These are phyloP conservation scores for Cryptosporidium tyzzeri DNA, from an alignment of 169 alveolate genomes.

Conservation along the genomic window DNA sequence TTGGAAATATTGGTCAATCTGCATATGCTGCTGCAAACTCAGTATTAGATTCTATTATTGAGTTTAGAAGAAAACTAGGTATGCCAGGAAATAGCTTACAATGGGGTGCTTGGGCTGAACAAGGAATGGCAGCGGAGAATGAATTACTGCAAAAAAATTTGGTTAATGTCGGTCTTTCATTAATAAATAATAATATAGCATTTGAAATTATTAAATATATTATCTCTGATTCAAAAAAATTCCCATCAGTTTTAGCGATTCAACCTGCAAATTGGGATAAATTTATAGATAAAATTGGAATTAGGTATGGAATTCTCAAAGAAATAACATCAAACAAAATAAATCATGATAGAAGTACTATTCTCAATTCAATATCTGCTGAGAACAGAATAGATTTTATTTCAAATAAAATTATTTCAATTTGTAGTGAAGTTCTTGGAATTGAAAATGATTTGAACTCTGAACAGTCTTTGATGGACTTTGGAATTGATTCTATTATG, in stretches of 20 bases:
- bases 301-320: constrained; percentile 23
- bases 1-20: constrained; percentile 70
- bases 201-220: constrained; percentile 26
- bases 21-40: constrained; percentile 72
- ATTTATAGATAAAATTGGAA: constrained; percentile 11
- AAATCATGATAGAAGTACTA: neutral
- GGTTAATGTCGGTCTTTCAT: constrained; percentile 22
- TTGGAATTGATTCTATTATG: constrained; percentile 52
- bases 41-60: constrained; percentile 44
- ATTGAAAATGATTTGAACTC: neutral
- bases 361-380: constrained; percentile 22
- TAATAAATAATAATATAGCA: constrained; percentile 34
- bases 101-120: constrained; percentile 78
- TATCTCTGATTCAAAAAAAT: neutral
- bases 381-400: constrained; percentile 55
- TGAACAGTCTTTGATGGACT: constrained; percentile 29
- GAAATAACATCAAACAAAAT: neutral
- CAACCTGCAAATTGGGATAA: constrained; percentile 69
- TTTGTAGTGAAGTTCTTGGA: constrained; percentile 14
- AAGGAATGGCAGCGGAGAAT: constrained; percentile 73
- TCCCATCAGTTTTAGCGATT: constrained; percentile 27
- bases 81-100: constrained; percentile 56
- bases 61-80: constrained; percentile 51
- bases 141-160: constrained; percentile 16
- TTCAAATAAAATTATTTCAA: constrained; percentile 5